Percentiles rank a stretch among this genome's conserved stretches.
Evolutionary conservation across 768 basidiomycete species (phyloP).

Genomic region (Suillus subaureus): DNA sequence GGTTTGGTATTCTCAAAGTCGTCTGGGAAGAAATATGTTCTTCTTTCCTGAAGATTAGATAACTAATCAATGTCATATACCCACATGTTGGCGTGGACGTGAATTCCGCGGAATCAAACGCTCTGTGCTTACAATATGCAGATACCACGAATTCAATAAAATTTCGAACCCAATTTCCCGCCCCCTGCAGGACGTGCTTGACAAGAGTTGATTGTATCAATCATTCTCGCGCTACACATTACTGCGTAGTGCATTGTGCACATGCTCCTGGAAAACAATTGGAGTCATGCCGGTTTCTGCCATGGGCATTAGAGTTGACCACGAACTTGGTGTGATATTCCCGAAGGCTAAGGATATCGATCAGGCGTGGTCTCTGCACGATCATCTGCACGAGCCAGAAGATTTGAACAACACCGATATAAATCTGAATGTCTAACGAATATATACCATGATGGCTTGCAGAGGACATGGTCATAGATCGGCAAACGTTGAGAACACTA

Average conservation of each 20-base stretch:
- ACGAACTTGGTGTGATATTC: not conserved
- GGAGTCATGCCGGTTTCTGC: not conserved
- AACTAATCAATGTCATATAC: not conserved
- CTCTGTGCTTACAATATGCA: no score
- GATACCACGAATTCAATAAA: no score
- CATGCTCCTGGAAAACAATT: not conserved
- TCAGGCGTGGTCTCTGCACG: not conserved
- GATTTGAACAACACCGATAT: not conserved
- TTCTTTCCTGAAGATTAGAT: not conserved
- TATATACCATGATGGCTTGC: not conserved
- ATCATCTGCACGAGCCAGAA: not conserved
- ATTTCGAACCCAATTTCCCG: not conserved
- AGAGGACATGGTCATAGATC: not conserved
- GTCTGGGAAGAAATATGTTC: no score
- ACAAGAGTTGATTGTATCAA: not conserved
- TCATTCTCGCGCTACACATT: not conserved
- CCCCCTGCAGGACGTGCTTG: not conserved
- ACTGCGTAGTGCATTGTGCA: not conserved
- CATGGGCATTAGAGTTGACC: not conserved
- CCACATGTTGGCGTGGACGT: no score
- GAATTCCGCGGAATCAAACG: no score
- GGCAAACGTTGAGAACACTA: not conserved
- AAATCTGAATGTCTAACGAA: not conserved
- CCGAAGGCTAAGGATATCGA: not conserved
- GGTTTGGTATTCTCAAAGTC: not conserved